Base-by-base conservation (phyloP, 345 rosid genomes). In the Kernera saxatilis region DNA sequence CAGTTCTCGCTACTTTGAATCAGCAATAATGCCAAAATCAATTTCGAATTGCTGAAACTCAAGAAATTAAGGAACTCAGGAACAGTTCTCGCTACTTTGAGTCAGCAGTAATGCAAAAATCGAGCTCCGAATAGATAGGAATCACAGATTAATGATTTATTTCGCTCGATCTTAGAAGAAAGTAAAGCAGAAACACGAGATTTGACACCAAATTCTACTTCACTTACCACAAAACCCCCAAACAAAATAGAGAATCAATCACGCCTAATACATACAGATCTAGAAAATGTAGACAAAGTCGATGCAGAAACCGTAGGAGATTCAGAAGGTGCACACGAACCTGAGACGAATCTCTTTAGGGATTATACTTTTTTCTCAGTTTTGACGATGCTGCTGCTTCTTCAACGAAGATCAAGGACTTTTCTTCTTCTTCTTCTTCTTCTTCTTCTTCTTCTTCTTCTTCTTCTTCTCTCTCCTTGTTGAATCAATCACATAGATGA, bases 231-330 rank as follows among this genome's bases (percentile, higher is more conserved):
- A 13, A 3, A 3, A 9, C 11, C 19, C 19, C 11, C 14, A 18
- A 23, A 25, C 46, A 60, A n/a, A 8, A 25, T n/a, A 2, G 49
- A 63, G 41, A 15, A 52, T 43, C 48, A 36, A 65, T 45, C 27
- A 66, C 15, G 25, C 6, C 18, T 13, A 6, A 50, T 19, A 13
- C 12, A 43, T 22, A 72, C 48, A 72, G 78, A 74, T 74, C 78
- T 65, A 23, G 59, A 50, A 9, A 43, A 41, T 43, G 49, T 8
- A 30, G 27, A 64, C 6, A 11, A 29, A 43, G 14, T 22, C 46
- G 15, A 37, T 4, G 5, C 52, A 61, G 53, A 23, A 35, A 39
- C 9, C 30, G 15, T 17, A 50, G 17, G n/a, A 26, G 53, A 50
- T 25, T 25, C 7, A 18, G 27, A 26, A 43, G 26, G 36, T 8